Conservation (phyloP, 257 asterid genomes). For the Haberlea rhodopensis region DNA sequence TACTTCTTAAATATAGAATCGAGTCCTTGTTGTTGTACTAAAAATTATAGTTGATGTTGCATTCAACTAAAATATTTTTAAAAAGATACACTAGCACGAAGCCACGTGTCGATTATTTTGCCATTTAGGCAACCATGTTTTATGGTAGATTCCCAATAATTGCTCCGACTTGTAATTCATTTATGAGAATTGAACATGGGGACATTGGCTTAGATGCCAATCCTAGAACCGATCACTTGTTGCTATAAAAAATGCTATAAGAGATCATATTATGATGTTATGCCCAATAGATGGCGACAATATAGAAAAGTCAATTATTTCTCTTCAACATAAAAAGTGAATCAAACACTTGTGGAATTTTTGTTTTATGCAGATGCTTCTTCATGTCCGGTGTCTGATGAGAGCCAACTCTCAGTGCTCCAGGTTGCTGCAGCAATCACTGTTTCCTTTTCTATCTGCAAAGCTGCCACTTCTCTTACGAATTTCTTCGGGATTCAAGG, state of each 20-base stretch:
- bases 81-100: not conserved
- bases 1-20: not conserved
- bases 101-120: not conserved
- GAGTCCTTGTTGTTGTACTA: not conserved
- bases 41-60: not conserved
- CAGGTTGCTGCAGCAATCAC: constrained; percentile 65
- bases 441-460: constrained; percentile 66
- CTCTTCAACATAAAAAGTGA: not conserved
- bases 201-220: not conserved
- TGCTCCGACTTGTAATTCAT: not conserved
- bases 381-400: constrained; percentile 33
- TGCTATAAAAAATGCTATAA: not conserved
- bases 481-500: constrained; percentile 45
- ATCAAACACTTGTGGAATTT: constrained; percentile 7
- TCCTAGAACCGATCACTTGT: not conserved
- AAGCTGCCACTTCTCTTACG: constrained; percentile 48
- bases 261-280: not conserved
- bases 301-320: not conserved
- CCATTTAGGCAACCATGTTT: not conserved
- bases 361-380: constrained; percentile 39
- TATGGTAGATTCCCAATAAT: not conserved
- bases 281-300: not conserved
- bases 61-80: not conserved
- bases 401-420: constrained; percentile 47
- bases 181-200: not conserved